These are phyloP conservation scores for Xerocomus potaroensis DNA, from an alignment of 768 basidiomycete species.

Conservation along the genomic window DNA sequence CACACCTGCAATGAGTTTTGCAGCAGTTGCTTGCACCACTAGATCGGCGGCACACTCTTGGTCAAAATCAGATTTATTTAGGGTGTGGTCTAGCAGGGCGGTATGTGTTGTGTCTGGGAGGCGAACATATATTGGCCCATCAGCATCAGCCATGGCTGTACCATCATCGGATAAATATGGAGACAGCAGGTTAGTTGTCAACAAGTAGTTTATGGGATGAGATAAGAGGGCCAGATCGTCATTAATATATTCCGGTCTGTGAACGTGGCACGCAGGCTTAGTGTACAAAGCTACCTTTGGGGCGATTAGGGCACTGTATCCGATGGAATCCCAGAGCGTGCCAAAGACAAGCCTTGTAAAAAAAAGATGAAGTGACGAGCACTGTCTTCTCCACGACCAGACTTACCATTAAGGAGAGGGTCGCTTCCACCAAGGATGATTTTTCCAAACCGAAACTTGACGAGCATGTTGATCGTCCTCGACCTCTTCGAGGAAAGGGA, in stretches of 20 bases:
- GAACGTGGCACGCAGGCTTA: slow-evolving; percentile 63
- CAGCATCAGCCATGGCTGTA: neutral
- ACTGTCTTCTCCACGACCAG: neutral
- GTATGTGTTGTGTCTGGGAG: slow-evolving; percentile 3
- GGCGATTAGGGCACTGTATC: slow-evolving; percentile 54
- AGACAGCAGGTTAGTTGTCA: neutral
- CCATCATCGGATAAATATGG: neutral
- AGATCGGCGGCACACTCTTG: slow-evolving; percentile 62
- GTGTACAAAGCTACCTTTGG: slow-evolving; percentile 74
- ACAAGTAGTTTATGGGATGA: neutral
- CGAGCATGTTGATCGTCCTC: slow-evolving; percentile 30
- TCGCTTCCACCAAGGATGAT: slow-evolving; percentile 68
- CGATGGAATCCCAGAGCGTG: slow-evolving; percentile 53
- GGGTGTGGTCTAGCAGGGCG: neutral
- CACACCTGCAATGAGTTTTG: slow-evolving; percentile 60
- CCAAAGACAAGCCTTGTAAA: slow-evolving; percentile 51
- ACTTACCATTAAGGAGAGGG: slow-evolving; percentile 70
- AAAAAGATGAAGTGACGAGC: neutral
- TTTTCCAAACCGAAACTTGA: slow-evolving; percentile 23
- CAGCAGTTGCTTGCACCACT: slow-evolving; percentile 66
- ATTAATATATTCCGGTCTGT: slow-evolving; percentile 51
- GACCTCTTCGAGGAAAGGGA: slow-evolving; percentile 8
- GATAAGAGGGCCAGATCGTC: neutral
- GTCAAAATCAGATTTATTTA: slow-evolving; percentile 3
- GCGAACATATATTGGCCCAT: neutral